Conservation (phyloP, 176 grass and related monocot genomes). For the Echinochloa phyllopogon region DNA sequence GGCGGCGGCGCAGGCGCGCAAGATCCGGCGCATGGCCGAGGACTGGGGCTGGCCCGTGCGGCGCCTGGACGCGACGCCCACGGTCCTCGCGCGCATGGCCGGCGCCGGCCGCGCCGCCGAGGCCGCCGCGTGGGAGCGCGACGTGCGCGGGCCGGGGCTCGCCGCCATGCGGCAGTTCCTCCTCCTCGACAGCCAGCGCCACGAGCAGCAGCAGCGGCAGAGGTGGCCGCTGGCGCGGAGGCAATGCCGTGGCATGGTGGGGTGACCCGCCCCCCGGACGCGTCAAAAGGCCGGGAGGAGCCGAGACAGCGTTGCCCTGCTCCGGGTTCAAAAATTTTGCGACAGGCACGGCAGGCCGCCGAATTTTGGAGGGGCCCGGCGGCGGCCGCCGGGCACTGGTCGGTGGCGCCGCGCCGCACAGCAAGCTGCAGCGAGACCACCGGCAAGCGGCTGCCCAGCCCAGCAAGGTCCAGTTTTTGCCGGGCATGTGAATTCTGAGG, state of each 20-base stretch:
- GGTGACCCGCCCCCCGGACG: background rate
- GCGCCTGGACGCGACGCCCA: conserved; percentile 73
- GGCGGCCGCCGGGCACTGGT: background rate
- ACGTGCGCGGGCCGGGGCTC: conserved; percentile 65
- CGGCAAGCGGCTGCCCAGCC: background rate
- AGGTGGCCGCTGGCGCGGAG: conserved; percentile 30
- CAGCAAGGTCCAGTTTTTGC: background rate
- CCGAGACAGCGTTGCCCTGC: background rate
- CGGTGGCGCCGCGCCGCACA: background rate
- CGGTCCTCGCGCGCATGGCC: conserved; percentile 56
- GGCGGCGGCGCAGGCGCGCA: conserved; percentile 68
- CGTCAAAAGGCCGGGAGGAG: conserved; percentile 33
- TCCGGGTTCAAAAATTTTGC: conserved; percentile 34
- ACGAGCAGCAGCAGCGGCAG: background rate
- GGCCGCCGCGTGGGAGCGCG: conserved; percentile 60
- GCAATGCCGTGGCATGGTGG: conserved; percentile 54
- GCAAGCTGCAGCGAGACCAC: background rate
- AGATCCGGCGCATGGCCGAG: conserved; percentile 65
- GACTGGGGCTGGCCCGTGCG: conserved; percentile 71
- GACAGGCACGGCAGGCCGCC: conserved; percentile 30
- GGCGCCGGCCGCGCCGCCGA: conserved; percentile 39
- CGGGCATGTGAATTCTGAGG: conserved; percentile 33
- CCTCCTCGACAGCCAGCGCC: conserved; percentile 43
- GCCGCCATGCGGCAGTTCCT: conserved; percentile 64
- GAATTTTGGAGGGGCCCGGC: conserved; percentile 46